phyloP scores from a whole-genome alignment of 345 rosid species.

The Euphorbia peplus region DNA sequence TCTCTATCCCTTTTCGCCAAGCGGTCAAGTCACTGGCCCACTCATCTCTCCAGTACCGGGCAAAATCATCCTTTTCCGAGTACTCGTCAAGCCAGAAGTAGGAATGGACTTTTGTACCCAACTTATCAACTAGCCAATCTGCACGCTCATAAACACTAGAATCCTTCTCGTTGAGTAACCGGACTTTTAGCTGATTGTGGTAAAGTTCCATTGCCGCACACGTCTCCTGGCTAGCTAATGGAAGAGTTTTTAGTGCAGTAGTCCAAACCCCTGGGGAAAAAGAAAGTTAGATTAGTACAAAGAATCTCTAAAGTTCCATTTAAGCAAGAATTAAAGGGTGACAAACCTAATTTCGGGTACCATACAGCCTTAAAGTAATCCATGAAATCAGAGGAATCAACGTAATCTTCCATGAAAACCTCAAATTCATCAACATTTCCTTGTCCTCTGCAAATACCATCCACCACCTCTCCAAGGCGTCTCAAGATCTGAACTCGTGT shows the following conservation, averaged over 20 bases:
- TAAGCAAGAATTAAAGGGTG: slow-evolving; percentile 2
- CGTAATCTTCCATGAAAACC: slow-evolving; percentile 57
- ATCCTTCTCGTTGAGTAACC: slow-evolving; percentile 71
- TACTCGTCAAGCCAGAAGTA: slow-evolving; percentile 96
- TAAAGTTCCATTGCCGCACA: slow-evolving; percentile 89
- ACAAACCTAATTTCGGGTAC: slow-evolving; percentile 76
- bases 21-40: slow-evolving; percentile 87
- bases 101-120: slow-evolving; percentile 87
- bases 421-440: slow-evolving; percentile 51
- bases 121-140: slow-evolving; percentile 95
- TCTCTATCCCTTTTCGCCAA: slow-evolving; percentile 69
- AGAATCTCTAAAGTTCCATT: slow-evolving; percentile 4
- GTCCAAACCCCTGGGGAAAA: slow-evolving; percentile 62
- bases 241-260: slow-evolving; percentile 54
- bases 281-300: slow-evolving; percentile 6
- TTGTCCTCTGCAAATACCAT: slow-evolving; percentile 59
- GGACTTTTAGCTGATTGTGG: slow-evolving; percentile 76
- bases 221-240: slow-evolving; percentile 80
- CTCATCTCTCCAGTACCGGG: slow-evolving; percentile 82
- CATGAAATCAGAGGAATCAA: slow-evolving; percentile 52
- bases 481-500: slow-evolving; percentile 54
- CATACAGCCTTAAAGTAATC: slow-evolving; percentile 87
- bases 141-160: slow-evolving; percentile 64
- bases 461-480: slow-evolving; percentile 58
- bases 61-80: slow-evolving; percentile 69